Evolutionary conservation across 345 rosid species (phyloP).

Genomic region (Populus ilicifolia): DNA sequence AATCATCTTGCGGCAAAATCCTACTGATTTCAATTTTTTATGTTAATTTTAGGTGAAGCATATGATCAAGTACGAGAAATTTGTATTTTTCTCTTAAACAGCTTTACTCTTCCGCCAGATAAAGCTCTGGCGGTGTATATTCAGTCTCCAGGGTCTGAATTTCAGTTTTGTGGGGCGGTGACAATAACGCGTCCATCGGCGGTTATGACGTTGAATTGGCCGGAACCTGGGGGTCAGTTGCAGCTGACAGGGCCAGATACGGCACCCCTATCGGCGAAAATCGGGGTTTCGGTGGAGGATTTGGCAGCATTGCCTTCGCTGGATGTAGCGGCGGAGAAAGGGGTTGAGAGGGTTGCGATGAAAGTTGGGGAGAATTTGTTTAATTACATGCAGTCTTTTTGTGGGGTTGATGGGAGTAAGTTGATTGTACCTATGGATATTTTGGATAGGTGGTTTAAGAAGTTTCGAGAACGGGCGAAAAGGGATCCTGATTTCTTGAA

Average conservation of each 20-base stretch:
- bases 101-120: conserved; percentile 71
- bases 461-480: conserved; percentile 87
- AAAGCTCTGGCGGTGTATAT: conserved; percentile 92
- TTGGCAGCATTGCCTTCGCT: conserved; percentile 57
- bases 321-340: conserved; percentile 68
- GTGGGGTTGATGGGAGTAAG: conserved; percentile 80
- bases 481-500: conserved; percentile 85
- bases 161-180: conserved; percentile 80
- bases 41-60: conserved; percentile 54
- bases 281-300: conserved; percentile 85
- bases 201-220: conserved; percentile 78
- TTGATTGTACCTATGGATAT: conserved; percentile 95
- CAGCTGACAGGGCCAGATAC: conserved; percentile 65
- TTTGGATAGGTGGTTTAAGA: conserved; percentile 92
- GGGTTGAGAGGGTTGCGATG: conserved; percentile 82
- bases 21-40: neutral
- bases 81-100: conserved; percentile 80
- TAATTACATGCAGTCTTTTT: conserved; percentile 95
- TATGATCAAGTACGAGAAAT: conserved; percentile 76
- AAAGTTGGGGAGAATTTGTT: conserved; percentile 92
- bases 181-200: conserved; percentile 81
- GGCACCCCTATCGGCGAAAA: conserved; percentile 62
- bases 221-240: conserved; percentile 68
- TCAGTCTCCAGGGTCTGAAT: conserved; percentile 84
- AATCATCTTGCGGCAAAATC: too few species aligned